Conservation (phyloP, 1,139 yeast species). For the Diutina pseudorugosa region DNA sequence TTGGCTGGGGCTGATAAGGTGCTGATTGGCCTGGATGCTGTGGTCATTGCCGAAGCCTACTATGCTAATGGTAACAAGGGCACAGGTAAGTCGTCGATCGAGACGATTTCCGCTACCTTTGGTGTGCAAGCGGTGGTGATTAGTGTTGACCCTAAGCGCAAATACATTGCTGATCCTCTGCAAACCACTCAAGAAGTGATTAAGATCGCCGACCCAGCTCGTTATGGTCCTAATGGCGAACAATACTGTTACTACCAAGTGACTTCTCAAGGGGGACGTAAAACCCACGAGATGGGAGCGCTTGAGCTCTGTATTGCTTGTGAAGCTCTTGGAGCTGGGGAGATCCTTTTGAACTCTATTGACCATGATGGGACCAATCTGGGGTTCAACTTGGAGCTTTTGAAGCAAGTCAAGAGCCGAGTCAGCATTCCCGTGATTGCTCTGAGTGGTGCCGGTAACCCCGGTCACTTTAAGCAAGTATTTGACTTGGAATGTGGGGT, state of each 20-base stretch:
- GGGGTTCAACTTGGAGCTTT: conserved; percentile 81
- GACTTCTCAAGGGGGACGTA: conserved; percentile 93
- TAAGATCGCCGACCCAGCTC: conserved; percentile 28
- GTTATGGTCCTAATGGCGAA: conserved; percentile 75
- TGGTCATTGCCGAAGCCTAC: conserved; percentile 72
- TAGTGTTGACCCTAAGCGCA: conserved; percentile 90
- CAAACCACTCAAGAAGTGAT: conserved; percentile 51
- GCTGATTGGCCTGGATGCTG: conserved; percentile 96
- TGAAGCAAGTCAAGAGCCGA: conserved; percentile 60
- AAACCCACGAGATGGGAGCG: conserved; percentile 80
- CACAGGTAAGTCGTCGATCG: conserved; percentile 76
- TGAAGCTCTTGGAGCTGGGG: conserved; percentile 95
- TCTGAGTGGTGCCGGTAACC: conserved; percentile 92
- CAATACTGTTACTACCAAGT: conserved; percentile 86
- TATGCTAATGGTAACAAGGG: conserved; percentile 45
- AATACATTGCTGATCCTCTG: conserved; percentile 49
- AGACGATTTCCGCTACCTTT: conserved; percentile 79
- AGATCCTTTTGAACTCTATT: conserved; percentile 79
- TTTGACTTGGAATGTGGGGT: conserved; percentile 61
- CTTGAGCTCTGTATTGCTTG: conserved; percentile 79
- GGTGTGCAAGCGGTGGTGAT: conserved; percentile 96
- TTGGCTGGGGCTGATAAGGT: conserved; percentile 96
- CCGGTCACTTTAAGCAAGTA: conserved; percentile 80
- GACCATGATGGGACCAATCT: conserved; percentile 94
- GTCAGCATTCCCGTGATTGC: conserved; percentile 91